Base-by-base conservation (phyloP, 2,329 filamentous ascomycete species). In the Fusarium cicatricum region DNA sequence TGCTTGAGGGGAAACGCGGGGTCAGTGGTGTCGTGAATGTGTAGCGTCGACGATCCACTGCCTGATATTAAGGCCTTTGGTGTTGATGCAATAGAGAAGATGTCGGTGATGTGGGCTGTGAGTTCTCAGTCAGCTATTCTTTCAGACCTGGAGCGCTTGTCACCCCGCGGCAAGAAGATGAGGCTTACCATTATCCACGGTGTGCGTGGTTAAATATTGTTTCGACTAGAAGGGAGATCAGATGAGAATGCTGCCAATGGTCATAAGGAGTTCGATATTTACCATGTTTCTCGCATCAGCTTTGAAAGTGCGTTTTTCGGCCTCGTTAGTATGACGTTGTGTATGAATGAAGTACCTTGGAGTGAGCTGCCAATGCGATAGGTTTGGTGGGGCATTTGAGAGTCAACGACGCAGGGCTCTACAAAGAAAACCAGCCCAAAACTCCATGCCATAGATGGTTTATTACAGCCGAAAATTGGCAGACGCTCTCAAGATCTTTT, bases 121-220 rank as follows among this genome's bases (percentile, higher is more conserved):
- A 41, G 49, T 23, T 56, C 44, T 66, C 48, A 67, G 65, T 55
- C 55, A 49, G 49, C 37, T 62, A 32, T 14, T 39, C 32, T 17
- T 50, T 44, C 46, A 48, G 51, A 31, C 29, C 55, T 53, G 44
- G 47, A 47, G 55, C 40, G 41, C 36, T 58, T 29, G 31, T 55
- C 45, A 21, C 38, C 56, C 48, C 47, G 51, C 68, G 51, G 67
- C 73, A 60, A 72, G 66, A 58, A 73, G 72, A 70, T 72, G 34
- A 46, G 48, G 71, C 80, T 74, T 74, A 91, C 91, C 92, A 80
- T 92, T 85, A 73, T 96, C 90, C 74, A 97, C 86, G 37, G 92
- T 94, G 75, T 97, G 91, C 65, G 90, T 90, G 70, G 94, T 96
- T 60, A 99, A 85, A 75, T 97, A 99, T 88, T 98, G 95, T 80